A percentile compares a stretch with the other conserved stretches of the same genome.
Conservation (phyloP, 805 yeast genomes). For the Priceomyces castillae region DNA sequence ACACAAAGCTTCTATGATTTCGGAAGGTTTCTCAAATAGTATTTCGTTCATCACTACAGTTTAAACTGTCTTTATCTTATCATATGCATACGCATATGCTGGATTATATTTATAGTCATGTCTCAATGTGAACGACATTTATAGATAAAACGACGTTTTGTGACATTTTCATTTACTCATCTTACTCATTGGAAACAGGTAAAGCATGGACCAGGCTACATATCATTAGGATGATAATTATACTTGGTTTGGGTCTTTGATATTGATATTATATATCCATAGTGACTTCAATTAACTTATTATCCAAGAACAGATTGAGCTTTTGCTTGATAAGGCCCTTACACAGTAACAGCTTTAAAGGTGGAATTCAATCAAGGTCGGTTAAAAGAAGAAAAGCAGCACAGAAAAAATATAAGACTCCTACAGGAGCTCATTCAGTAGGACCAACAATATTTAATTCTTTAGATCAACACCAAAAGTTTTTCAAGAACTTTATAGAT, state of each 20-base stretch:
- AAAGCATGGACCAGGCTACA: background rate
- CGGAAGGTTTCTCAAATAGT: background rate
- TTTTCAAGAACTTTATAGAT: conserved; percentile 13
- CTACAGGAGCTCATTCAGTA: conserved; percentile 10
- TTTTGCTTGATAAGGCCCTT: conserved; percentile 6
- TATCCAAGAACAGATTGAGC: conserved; percentile 7
- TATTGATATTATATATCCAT: conserved; percentile 4
- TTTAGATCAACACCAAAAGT: conserved; percentile 2
- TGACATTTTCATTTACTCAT: background rate
- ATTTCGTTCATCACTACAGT: background rate
- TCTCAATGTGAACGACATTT: background rate
- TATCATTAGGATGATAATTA: background rate
- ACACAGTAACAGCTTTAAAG: conserved; percentile 1
- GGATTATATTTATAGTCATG: background rate
- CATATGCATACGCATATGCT: background rate
- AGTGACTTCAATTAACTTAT: conserved; percentile 5
- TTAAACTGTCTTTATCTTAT: background rate
- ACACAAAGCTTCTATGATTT: conserved; percentile 8
- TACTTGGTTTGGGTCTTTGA: background rate
- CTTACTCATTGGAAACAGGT: background rate
- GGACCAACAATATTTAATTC: conserved; percentile 10
- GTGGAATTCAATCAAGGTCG: background rate
- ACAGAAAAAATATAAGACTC: background rate
- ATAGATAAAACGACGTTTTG: background rate
- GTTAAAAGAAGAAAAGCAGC: conserved; percentile 1